Percentiles rank a stretch among this genome's conserved stretches.
Conservation (phyloP, 2,329 filamentous ascomycete species). For the Tothia fuscella region DNA sequence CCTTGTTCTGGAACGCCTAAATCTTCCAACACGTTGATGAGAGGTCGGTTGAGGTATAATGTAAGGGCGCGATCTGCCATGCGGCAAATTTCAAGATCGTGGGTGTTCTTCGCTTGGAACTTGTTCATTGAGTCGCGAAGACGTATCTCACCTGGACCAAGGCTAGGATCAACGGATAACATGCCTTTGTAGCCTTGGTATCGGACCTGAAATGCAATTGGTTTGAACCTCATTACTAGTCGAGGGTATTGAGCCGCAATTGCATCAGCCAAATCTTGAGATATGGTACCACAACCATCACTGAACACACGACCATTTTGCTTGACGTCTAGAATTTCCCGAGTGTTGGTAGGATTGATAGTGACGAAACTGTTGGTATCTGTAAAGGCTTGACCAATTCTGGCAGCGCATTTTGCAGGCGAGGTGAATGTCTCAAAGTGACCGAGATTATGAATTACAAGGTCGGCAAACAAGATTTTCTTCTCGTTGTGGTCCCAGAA, state of each 20-base stretch:
- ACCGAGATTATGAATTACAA: conserved; percentile 35
- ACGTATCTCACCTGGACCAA: conserved; percentile 46
- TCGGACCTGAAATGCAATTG: conserved; percentile 64
- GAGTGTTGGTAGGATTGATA: conserved; percentile 18
- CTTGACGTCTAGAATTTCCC: conserved; percentile 41
- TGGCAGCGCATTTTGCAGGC: conserved; percentile 46
- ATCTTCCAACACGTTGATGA: conserved; percentile 81
- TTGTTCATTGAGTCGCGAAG: conserved; percentile 71
- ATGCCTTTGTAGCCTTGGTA: conserved; percentile 69
- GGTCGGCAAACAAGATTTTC: conserved; percentile 22
- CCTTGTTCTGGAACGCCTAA: conserved; percentile 46
- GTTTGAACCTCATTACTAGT: conserved; percentile 24
- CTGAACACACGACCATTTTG: conserved; percentile 54
- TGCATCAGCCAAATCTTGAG: conserved; percentile 38
- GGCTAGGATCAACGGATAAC: conserved; percentile 53
- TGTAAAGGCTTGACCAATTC: conserved; percentile 57
- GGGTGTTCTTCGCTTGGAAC: conserved; percentile 45
- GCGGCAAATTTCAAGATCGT: conserved; percentile 60
- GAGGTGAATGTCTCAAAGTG: conserved; percentile 40
- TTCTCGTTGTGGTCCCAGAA: conserved; percentile 24
- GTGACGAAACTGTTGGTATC: conserved; percentile 44
- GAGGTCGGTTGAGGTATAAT: conserved; percentile 62
- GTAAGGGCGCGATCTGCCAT: conserved; percentile 54
- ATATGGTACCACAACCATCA: conserved; percentile 70
- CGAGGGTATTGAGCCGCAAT: not conserved